These are phyloP conservation scores for Termitomyces sp. DNA, from an alignment of 768 basidiomycete species.

Conservation along the genomic window DNA sequence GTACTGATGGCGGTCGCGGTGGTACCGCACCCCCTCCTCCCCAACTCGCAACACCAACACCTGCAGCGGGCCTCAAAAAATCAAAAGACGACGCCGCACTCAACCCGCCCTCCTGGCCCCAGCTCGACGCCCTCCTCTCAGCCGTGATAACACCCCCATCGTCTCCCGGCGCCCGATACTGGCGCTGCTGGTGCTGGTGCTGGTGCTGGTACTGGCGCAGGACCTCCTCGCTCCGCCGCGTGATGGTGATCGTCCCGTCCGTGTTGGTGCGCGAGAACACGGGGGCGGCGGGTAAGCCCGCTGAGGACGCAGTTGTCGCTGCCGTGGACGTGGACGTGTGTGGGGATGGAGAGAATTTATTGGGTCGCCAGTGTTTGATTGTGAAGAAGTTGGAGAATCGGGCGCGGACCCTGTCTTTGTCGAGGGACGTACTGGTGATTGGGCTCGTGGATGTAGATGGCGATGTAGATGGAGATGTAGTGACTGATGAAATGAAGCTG, in stretches of 20 bases:
- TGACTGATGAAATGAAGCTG: background rate
- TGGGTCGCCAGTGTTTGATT: constrained; percentile 27
- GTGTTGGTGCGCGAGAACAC: background rate
- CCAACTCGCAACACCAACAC: no score
- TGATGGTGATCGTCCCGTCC: constrained; percentile 1
- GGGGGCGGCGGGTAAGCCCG: background rate
- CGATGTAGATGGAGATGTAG: background rate
- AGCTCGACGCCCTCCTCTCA: constrained; percentile 40
- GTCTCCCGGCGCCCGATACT: background rate
- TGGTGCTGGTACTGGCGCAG: constrained; percentile 18
- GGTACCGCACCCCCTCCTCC: constrained; percentile 34
- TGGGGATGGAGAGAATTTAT: constrained; percentile 12
- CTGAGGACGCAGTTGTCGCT: background rate
- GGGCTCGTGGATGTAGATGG: background rate
- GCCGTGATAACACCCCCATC: constrained; percentile 25
- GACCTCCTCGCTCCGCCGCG: constrained; percentile 45
- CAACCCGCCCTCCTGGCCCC: constrained; percentile 27
- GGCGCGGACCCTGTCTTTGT: constrained; percentile 12
- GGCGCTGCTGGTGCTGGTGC: background rate
- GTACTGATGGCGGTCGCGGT: no score
- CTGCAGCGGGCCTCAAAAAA: constrained; percentile 35
- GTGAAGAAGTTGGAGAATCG: constrained; percentile 28
- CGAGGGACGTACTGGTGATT: background rate
- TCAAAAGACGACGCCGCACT: constrained; percentile 33
- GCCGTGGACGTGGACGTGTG: background rate